Evolutionary conservation across 352 stramenopile genomes (phyloP).

Genomic region (Phytophthora foliorum): DNA sequence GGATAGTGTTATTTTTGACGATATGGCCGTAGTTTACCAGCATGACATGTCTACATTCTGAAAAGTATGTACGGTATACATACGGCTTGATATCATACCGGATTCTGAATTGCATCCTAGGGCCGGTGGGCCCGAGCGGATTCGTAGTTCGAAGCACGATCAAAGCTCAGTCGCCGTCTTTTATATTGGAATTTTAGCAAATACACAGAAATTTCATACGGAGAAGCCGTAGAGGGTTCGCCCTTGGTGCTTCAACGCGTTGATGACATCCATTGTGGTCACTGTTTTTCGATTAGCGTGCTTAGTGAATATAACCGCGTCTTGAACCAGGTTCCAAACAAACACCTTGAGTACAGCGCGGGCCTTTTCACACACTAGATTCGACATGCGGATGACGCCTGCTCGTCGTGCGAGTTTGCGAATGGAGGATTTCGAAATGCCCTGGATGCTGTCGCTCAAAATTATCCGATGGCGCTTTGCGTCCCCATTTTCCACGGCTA

Average conservation of each 20-base stretch:
- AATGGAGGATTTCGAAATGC: neutral
- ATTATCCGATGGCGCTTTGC: neutral
- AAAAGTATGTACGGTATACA: no score
- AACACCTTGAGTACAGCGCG: conserved; percentile 1
- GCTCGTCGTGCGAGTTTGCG: neutral
- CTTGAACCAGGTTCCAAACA: neutral
- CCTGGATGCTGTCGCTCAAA: neutral
- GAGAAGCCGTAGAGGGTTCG: neutral
- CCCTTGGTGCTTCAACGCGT: conserved; percentile 2
- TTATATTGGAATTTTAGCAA: no score
- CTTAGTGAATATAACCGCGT: neutral
- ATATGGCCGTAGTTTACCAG: no score
- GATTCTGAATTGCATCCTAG: no score
- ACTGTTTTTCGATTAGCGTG: neutral
- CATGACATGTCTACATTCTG: no score
- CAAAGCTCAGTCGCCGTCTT: no score
- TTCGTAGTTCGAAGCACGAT: no score
- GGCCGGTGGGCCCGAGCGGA: no score
- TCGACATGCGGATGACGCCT: neutral
- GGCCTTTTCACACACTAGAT: neutral
- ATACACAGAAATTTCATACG: no score
- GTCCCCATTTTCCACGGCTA: no score
- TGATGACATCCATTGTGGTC: neutral
- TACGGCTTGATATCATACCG: no score
- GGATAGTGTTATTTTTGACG: no score